Evolutionary conservation across 257 asterid genomes (phyloP).

Genomic region (Solanum sejunctum): DNA sequence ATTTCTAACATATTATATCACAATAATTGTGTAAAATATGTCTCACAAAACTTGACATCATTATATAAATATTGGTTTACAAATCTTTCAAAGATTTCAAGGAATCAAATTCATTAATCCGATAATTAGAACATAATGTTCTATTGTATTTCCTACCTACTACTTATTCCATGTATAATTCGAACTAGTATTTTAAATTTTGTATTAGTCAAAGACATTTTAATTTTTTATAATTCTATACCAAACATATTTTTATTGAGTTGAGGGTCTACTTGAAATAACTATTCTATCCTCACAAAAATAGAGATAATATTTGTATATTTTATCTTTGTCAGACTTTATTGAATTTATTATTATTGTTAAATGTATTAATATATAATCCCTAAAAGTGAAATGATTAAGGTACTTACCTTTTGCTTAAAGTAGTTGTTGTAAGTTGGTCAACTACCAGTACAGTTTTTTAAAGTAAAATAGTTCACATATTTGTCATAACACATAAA

Average conservation of each 20-base stretch:
- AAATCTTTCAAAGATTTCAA: not conserved
- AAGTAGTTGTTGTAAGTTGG: not conserved
- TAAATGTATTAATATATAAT: not conserved
- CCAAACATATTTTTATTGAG: not conserved
- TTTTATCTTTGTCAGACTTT: not conserved
- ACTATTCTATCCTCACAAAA: not conserved
- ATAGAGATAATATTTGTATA: not conserved
- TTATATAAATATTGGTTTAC: not conserved
- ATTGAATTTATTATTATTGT: not conserved
- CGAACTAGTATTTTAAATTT: not conserved
- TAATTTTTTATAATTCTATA: too few relatives aligned
- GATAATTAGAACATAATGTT: not conserved
- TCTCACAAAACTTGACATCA: not conserved
- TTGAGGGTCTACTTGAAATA: too few relatives aligned
- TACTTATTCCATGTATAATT: not conserved
- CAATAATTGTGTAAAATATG: not conserved
- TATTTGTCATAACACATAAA: not conserved
- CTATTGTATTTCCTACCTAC: not conserved
- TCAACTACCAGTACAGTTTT: not conserved
- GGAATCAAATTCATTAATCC: not conserved
- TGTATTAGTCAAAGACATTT: not conserved
- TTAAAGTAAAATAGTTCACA: not conserved
- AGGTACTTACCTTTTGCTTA: not conserved
- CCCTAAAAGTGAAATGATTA: not conserved
- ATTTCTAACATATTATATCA: not conserved